Base-by-base conservation (phyloP, 2,329 filamentous ascomycete genomes). In the Paecilomyces sp. region DNA sequence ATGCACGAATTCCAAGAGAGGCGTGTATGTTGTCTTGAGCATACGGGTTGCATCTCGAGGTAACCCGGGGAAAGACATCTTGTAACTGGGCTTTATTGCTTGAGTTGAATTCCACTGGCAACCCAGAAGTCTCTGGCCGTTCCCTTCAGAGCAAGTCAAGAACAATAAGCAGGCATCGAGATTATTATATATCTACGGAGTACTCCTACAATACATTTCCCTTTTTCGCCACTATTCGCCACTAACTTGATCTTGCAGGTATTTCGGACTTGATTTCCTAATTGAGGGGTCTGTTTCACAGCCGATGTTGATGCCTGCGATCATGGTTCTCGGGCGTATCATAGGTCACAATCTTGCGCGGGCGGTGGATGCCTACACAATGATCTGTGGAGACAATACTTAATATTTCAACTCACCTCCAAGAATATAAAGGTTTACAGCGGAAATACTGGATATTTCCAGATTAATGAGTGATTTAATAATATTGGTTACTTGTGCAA, bases 21-120 rank as follows among this genome's bases (percentile, higher is more conserved):
- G 58, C 2, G 58, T 36, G 36, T 62, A 61, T 12, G 50, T 57
- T 54, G 61, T 58, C 13, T 58, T 58, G 41, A 62, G 41, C 2
- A 60, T 34, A 30, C 58, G 58, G 33, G 52, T 24, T 7, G 60
- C 60, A 12, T 62, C 60, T 22, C 56, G 60, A 24, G 60, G 58
- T 3, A 60, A 22, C 22, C 50, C 50, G 22, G 57, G 57, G 30
- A 58, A 34, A 54, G 52, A 55, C 53, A 55, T 55, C n/a, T 22
- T 31, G 53, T 15, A 8, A 24, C 50, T 24, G 50, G 5, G 5
- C 12, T 15, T n/a, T 41, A 7, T 41, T 13, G 12, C 31, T 33
- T 33, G 6, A 31, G 6, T 31, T 31, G 8, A 33, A 12, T 9
- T 33, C 31, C 11, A 11, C 31, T 8, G 3, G 5, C 25, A 33